Base-by-base conservation (phyloP, 768 basidiomycete species). In the Mycena haematopus region DNA sequence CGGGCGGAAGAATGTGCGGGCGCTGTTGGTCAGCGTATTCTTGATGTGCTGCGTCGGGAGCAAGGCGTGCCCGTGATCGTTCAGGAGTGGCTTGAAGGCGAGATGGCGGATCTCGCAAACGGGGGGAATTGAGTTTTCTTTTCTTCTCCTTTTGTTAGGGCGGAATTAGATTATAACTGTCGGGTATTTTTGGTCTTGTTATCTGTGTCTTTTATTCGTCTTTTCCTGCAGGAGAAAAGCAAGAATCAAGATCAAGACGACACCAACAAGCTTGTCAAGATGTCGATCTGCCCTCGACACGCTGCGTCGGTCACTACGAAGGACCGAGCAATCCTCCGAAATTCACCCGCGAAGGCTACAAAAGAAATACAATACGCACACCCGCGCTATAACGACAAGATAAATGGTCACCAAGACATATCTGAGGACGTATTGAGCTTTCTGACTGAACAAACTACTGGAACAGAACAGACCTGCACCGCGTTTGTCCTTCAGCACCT, bases 1-100 rank as follows among this genome's bases (percentile, higher is more conserved):
- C 79, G 90, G 56, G 92, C 91, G 40, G 91, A 93, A 65, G 89
- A 92, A 68, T 90, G 86, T 66, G 86, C 86, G 46, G 75, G 75
- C 22, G 75, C 82, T 6, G 84, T 92, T 51, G 87, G 82, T 3
- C 80, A 82, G 69, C 82, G 82, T 24, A 78, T 91, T 42, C 74
- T 87, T 35, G 81, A 87, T 33, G 77, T 78, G 24, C 74, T 92
- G 36, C 76, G 74, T 22, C 65, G 62, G 24, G 72, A 72, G 47
- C 71, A 72, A 7, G 67, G 71, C 33, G 58, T 58, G 2, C 78
- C 80, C 65, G 68, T 71, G 13, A 63, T 79, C 27, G 74, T 85
- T 6, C 70, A 75, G n/a, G 74, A 76, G 36, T 88, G 86, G 86
- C 68, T 88, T 47, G 81, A 83, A 58, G 74, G 77, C 36, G 83